phyloP scores from a whole-genome alignment of 805 yeast genomes.

The Starmerella kuoi region DNA sequence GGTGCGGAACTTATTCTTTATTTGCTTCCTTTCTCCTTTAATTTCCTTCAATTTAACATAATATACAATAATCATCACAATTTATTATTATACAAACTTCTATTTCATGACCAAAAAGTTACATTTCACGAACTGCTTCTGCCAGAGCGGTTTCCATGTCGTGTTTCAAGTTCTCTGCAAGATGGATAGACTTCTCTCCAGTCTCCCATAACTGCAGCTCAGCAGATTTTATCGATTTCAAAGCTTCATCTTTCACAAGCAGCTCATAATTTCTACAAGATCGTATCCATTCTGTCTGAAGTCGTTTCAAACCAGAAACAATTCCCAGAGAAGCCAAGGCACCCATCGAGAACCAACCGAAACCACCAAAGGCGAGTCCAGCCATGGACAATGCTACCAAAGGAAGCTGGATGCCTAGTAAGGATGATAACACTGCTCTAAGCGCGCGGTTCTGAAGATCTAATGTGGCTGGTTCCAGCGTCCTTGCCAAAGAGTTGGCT shows the following conservation, averaged over 20 bases:
- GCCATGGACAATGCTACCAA: slow-evolving; percentile 24
- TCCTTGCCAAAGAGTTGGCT: background rate
- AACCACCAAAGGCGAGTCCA: slow-evolving; percentile 26
- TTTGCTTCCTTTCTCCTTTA: no score
- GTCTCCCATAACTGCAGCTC: slow-evolving; percentile 26
- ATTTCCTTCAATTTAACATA: no score
- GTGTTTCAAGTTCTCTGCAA: background rate
- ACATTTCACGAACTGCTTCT: background rate
- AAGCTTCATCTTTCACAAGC: slow-evolving; percentile 22
- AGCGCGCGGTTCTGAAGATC: slow-evolving; percentile 27
- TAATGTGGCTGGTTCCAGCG: slow-evolving; percentile 1
- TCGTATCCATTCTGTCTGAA: slow-evolving; percentile 29
- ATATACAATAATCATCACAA: no score
- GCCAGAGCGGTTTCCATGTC: slow-evolving; percentile 3
- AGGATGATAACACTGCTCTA: slow-evolving; percentile 22
- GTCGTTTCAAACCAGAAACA: slow-evolving; percentile 28
- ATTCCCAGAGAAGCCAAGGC: slow-evolving; percentile 30
- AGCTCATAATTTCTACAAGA: slow-evolving; percentile 21
- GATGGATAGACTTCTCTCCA: slow-evolving; percentile 23
- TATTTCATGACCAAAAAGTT: background rate
- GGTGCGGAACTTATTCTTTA: no score
- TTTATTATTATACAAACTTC: no score
- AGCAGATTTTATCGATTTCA: slow-evolving; percentile 22
- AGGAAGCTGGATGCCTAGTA: slow-evolving; percentile 30
- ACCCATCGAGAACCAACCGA: slow-evolving; percentile 28